Percentiles rank a stretch among this genome's conserved stretches.
Evolutionary conservation across 1,284 basidiomycete genomes (phyloP).

Genomic region (Phylloporus sp.): DNA sequence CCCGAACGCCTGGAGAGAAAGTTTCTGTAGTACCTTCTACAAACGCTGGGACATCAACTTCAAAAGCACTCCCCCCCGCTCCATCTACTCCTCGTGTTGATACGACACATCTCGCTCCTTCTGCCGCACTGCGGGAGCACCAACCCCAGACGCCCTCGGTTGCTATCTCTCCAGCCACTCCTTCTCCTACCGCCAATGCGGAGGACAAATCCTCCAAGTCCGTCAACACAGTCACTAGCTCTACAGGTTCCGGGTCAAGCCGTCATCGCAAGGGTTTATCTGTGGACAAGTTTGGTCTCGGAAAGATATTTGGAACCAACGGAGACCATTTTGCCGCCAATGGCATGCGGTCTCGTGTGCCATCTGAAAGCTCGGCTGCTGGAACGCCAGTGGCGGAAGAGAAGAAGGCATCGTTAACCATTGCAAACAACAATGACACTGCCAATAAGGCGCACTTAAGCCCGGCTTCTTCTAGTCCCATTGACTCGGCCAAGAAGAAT

Average conservation of each 20-base stretch:
- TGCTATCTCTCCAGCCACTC: slow-evolving; percentile 53
- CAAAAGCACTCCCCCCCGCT: slow-evolving; percentile 30
- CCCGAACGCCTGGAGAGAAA: slow-evolving; percentile 25
- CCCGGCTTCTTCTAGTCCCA: slow-evolving; percentile 33
- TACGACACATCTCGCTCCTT: slow-evolving; percentile 25
- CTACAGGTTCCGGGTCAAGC: slow-evolving; percentile 47
- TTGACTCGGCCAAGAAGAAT: slow-evolving; percentile 54
- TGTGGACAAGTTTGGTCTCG: slow-evolving; percentile 75
- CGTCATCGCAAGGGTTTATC: slow-evolving; percentile 66
- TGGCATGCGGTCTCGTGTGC: slow-evolving; percentile 42
- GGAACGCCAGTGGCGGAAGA: slow-evolving; percentile 27
- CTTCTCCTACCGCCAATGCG: slow-evolving; percentile 43
- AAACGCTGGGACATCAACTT: not conserved
- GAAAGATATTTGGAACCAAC: slow-evolving; percentile 57
- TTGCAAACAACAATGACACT: slow-evolving; percentile 10
- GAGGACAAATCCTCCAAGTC: slow-evolving; percentile 43
- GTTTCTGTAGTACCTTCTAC: slow-evolving; percentile 1
- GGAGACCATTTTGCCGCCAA: slow-evolving; percentile 30
- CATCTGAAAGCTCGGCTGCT: slow-evolving; percentile 45
- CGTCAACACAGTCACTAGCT: slow-evolving; percentile 38
- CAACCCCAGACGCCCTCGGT: slow-evolving; percentile 42
- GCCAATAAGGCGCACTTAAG: slow-evolving; percentile 40
- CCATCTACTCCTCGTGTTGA: slow-evolving; percentile 28
- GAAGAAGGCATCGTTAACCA: slow-evolving; percentile 19
- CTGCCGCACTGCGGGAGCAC: slow-evolving; percentile 29